A percentile compares a stretch with the other conserved stretches of the same genome.
phyloP scores from a whole-genome alignment of 495 filamentous ascomycete genomes.

The Aspergillus taichungensis region DNA sequence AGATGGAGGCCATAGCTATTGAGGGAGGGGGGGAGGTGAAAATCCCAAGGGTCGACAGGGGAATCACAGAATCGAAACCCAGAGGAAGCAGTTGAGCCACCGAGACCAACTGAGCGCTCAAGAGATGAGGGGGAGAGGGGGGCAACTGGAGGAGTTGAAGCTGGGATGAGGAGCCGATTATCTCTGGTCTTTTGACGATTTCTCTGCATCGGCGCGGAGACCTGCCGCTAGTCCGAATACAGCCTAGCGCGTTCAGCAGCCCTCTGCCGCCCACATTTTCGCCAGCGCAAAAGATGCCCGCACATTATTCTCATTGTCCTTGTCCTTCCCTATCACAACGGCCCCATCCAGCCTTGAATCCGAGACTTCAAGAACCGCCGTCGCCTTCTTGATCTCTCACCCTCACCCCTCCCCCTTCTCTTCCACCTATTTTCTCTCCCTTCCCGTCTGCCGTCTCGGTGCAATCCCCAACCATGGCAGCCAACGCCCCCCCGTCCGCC shows the following conservation, averaged over 20 bases:
- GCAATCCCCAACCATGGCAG: constrained; percentile 49
- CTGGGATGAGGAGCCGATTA: constrained; percentile 8
- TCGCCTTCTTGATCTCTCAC: constrained; percentile 6
- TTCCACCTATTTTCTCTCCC: constrained; percentile 10
- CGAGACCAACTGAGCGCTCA: not conserved
- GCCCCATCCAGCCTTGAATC: not conserved
- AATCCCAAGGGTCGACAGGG: not conserved
- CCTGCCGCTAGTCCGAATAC: constrained; percentile 14
- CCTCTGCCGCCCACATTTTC: constrained; percentile 37
- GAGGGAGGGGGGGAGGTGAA: not conserved
- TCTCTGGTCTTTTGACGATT: constrained; percentile 10
- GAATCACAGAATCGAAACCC: not conserved
- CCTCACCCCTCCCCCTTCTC: constrained; percentile 4
- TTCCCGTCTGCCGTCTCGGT: constrained; percentile 10
- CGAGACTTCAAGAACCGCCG: not conserved
- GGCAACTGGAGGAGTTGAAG: constrained; percentile 11
- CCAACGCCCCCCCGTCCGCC: constrained; percentile 47
- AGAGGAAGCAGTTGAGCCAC: not conserved
- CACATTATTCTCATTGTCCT: constrained; percentile 14
- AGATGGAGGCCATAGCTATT: constrained; percentile 27
- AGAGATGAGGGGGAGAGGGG: constrained; percentile 3
- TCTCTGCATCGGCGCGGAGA: constrained; percentile 20
- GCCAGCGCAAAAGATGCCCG: constrained; percentile 21
- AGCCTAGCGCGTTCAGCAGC: constrained; percentile 29
- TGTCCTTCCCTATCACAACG: not conserved